phyloP scores from a whole-genome alignment of 2,329 filamentous ascomycete species.

The Claviceps pusilla region DNA sequence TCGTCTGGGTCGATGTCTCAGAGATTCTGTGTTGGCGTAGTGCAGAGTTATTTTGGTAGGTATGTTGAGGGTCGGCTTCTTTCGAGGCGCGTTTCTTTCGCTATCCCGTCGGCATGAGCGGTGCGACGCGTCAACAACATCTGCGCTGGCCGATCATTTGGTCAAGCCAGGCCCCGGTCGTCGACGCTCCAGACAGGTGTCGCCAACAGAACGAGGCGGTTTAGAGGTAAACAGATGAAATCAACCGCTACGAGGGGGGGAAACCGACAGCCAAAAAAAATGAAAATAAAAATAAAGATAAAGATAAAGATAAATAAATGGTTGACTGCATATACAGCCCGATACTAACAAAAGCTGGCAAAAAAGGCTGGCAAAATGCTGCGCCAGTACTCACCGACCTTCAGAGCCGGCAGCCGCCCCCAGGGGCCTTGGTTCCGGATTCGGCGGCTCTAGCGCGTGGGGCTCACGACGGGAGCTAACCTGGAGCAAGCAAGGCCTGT shows the following conservation, averaged over 20 bases:
- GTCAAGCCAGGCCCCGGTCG: not conserved
- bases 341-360: not conserved
- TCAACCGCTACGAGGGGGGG: not conserved
- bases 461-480: not conserved
- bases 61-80: not conserved
- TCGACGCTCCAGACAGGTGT: not conserved
- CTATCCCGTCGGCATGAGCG: slow-evolving; percentile 1
- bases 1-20: not conserved
- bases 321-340: not conserved
- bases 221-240: not conserved
- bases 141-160: slow-evolving; percentile 2
- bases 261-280: too few relatives aligned
- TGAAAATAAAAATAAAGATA: too few relatives aligned
- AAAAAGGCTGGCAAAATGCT: not conserved
- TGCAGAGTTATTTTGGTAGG: not conserved
- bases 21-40: not conserved
- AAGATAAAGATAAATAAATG: too few relatives aligned
- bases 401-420: not conserved
- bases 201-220: not conserved
- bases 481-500: not conserved
- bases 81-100: not conserved
- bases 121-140: not conserved
- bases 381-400: slow-evolving; percentile 5
- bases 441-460: slow-evolving; percentile 3
- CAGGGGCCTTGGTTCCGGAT: slow-evolving; percentile 1